phyloP scores from a whole-genome alignment of 495 filamentous ascomycete species.

The Hypoxylon perforatum region DNA sequence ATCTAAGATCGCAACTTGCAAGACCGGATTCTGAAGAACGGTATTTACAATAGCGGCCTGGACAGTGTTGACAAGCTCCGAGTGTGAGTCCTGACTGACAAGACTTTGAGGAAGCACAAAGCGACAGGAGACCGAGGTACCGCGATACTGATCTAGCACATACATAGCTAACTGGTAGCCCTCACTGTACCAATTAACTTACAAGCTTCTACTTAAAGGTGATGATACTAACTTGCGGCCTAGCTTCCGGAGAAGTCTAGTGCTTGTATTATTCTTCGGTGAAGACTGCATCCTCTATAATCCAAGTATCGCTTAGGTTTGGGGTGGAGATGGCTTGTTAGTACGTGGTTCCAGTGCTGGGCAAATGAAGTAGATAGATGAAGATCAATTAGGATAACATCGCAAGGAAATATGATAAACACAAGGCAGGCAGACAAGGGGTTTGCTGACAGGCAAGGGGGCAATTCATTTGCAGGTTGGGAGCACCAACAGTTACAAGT shows the following conservation, averaged over 20 bases:
- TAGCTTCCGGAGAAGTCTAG: not conserved
- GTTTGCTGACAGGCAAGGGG: too few relatives aligned
- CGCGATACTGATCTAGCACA: slow-evolving; percentile 36
- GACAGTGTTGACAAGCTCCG: slow-evolving; percentile 12
- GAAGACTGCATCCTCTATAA: not conserved
- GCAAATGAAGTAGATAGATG: not conserved
- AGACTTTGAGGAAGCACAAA: slow-evolving; percentile 26
- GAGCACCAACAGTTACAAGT: too few relatives aligned
- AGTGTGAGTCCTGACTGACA: slow-evolving; percentile 1
- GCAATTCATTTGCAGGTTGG: too few relatives aligned
- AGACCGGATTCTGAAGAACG: slow-evolving; percentile 32
- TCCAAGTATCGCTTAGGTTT: not conserved
- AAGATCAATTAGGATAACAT: not conserved
- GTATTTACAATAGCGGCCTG: slow-evolving; percentile 23
- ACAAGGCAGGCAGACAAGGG: too few relatives aligned
- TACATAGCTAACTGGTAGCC: slow-evolving; percentile 36
- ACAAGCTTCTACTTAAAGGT: not conserved
- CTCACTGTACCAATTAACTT: slow-evolving; percentile 5
- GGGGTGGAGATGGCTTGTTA: not conserved
- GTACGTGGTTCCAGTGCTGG: not conserved
- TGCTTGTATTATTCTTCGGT: not conserved
- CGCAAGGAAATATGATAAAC: not conserved
- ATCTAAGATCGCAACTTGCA: slow-evolving; percentile 36
- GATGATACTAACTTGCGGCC: not conserved
- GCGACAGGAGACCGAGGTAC: slow-evolving; percentile 32